Evolutionary conservation across 805 yeast species (phyloP), one percentile per base, ranked within the genome.

Genomic region (Zygotorulaspora sp.): DNA sequence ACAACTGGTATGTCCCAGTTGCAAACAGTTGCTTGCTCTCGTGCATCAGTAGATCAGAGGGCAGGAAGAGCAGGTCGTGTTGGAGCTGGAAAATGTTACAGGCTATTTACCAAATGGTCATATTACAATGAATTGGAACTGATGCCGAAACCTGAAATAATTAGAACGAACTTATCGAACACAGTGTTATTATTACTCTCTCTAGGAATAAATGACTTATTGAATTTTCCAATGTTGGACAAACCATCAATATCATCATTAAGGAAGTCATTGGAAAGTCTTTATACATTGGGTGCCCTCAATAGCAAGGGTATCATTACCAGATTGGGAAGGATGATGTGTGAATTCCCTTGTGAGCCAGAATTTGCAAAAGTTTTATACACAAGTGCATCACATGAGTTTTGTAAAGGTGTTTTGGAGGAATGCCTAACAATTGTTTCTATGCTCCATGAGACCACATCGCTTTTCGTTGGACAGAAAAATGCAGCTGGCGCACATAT

Each of bases 61-160:
- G 89, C 96, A 1, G 98, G 98, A 57, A 78, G 98, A 68, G 98
- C 97, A 5, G 98, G 98, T 28, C 80, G 98, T 68, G 88, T 95
- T 6, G 89, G 95, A 1, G 96, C 97, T 0, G 98, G 98, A 12
- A 85, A 86, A 57, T 92, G 97, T 62, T 92, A 83, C 54, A 61
- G 99, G 25, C 65, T 92, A 15, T 92, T 78, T 57, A 90, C 98
- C 0, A 85, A 86, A 56, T 47, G 62, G 41, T 70, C 75, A 3
- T 92, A 76, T 50, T 69, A 75, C 45, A 72, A 82, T 48, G 97
- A 90, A 49, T 66, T 92, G 57, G 81, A 82, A 8, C 68, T 75
- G 2, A 81, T 80, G 54, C 86, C 96, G 1, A 78, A 84, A 0
- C 97, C 99, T 0, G 98, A 92, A 51, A 90, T 92, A n/a, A 66